Evolutionary conservation across 2,329 filamentous ascomycete genomes (phyloP), one percentile per base, ranked within the genome.

Genomic region (Cryphonectria radicalis): DNA sequence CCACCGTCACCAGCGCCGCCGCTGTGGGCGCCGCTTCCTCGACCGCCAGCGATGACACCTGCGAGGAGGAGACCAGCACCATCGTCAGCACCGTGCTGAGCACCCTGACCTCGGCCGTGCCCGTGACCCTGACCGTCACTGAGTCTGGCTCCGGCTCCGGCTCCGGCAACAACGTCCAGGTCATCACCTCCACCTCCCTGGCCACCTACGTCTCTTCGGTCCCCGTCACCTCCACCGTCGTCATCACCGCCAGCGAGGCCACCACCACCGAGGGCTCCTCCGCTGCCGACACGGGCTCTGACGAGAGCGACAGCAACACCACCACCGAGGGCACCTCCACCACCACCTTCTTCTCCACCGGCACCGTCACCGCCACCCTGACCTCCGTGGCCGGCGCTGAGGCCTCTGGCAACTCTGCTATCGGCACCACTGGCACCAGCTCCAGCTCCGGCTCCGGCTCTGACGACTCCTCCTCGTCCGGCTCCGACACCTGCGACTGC

Each of bases 61-160:
- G 71, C 66, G 66, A 70, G 71, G 66, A 70, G n/a, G 71, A 73
- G 22, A 74, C 77, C 65, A 77, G 75, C 70, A 76, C 75, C 50
- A 69, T 78, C 66, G 46, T 76, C 55, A 75, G 76, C 65, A 74
- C 75, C 25, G 57, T 76, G 64, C 72, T 74, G 66, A 74, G 76
- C n/a, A 79, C 77, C 63, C 57, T 78, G 43, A 75, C 74, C 42
- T 68, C 74, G 32, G 73, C 74, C 37, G 68, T 77, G 65, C 77
- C 76, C 57, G 66, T 71, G 25, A 70, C 70, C 46, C 71, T 74
- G 14, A 76, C 75, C 66, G 67, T 73, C 7, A 72, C 72, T 25
- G 75, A 70, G 62, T 60, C 70, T 14, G 74, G 73, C 25, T 70
- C 73, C 8, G 74, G 59, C 46, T 50, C 46, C 50, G 37, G 63